Conservation (phyloP, 352 stramenopile genomes). For the Phytopythium chamaehyphon region DNA sequence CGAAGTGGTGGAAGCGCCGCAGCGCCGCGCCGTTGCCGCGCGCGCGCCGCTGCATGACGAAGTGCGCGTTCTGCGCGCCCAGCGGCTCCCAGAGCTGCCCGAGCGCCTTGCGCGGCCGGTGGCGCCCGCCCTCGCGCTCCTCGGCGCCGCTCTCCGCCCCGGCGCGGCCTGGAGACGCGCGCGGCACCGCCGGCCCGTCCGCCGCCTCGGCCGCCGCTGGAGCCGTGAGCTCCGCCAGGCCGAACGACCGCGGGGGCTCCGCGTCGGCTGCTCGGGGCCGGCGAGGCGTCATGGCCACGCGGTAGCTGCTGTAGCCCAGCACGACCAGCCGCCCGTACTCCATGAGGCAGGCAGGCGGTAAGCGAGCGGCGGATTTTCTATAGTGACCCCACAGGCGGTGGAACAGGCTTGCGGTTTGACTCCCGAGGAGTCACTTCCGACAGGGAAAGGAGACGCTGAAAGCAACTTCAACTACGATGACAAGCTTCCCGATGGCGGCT, state of each 20-base stretch:
- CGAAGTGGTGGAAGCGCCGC: constrained; percentile 56
- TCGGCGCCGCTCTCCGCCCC: constrained; percentile 1
- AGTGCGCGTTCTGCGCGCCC: constrained; percentile 71
- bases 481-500: too few species aligned
- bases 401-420: too few species aligned
- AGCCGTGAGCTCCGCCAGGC: constrained; percentile 18
- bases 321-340: constrained; percentile 83
- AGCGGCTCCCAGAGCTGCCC: constrained; percentile 70
- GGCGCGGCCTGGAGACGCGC: constrained; percentile 1
- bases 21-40: constrained; percentile 50
- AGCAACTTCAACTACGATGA: too few species aligned
- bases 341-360: constrained; percentile 31
- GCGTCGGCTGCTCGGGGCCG: constrained; percentile 16
- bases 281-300: constrained; percentile 38
- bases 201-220: neutral
- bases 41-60: constrained; percentile 38
- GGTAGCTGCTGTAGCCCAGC: constrained; percentile 84
- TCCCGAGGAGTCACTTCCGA: too few species aligned
- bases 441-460: too few species aligned
- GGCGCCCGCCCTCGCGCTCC: constrained; percentile 1
- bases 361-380: too few species aligned
- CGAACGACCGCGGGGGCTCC: constrained; percentile 23
- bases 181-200: constrained; percentile 9
- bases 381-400: too few species aligned
- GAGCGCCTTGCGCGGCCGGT: constrained; percentile 34